Percentiles rank a stretch among this genome's conserved stretches.
These are phyloP conservation scores for Leccinellum albellum DNA, from an alignment of 768 basidiomycete genomes.

Conservation along the genomic window DNA sequence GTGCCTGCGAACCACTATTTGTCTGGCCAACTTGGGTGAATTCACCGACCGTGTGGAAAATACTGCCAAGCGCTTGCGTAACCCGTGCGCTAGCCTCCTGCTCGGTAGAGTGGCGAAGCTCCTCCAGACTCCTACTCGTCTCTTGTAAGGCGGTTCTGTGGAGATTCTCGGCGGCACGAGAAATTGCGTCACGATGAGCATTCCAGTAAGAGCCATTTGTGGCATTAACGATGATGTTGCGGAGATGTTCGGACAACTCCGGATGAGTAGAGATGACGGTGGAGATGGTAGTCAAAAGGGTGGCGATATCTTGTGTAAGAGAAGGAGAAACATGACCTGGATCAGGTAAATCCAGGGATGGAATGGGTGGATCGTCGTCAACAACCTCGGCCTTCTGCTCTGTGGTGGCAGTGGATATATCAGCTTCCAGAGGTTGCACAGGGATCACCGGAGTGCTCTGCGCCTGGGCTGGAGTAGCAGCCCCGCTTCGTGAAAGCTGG, in stretches of 20 bases:
- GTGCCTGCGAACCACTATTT: conserved; percentile 3
- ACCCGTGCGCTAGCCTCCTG: conserved; percentile 63
- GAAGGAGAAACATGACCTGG: conserved; percentile 36
- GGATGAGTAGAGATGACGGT: conserved; percentile 61
- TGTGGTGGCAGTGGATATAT: conserved; percentile 4
- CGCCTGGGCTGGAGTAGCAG: conserved; percentile 32
- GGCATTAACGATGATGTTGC: conserved; percentile 59
- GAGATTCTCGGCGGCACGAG: conserved; percentile 53
- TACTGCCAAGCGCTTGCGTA: conserved; percentile 55
- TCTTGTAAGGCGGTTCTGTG: conserved; percentile 43
- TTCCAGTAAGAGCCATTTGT: conserved; percentile 67
- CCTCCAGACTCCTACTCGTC: conserved; percentile 38
- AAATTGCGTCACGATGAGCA: conserved; percentile 55
- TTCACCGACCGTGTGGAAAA: conserved; percentile 53
- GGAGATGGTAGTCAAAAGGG: conserved; percentile 54
- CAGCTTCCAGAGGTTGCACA: conserved; percentile 20
- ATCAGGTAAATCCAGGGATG: conserved; percentile 38
- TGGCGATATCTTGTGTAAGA: conserved; percentile 61
- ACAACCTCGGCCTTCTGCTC: conserved; percentile 11
- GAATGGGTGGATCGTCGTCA: conserved; percentile 48
- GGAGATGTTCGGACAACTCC: conserved; percentile 65
- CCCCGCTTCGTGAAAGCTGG: conserved; percentile 17
- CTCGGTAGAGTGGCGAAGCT: conserved; percentile 49
- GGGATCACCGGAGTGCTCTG: conserved; percentile 40
- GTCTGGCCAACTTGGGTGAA: conserved; percentile 22